A percentile compares a stretch with the other conserved stretches of the same genome.
Evolutionary conservation across 768 basidiomycete species (phyloP).

Genomic region (Floccularia luteovirens): DNA sequence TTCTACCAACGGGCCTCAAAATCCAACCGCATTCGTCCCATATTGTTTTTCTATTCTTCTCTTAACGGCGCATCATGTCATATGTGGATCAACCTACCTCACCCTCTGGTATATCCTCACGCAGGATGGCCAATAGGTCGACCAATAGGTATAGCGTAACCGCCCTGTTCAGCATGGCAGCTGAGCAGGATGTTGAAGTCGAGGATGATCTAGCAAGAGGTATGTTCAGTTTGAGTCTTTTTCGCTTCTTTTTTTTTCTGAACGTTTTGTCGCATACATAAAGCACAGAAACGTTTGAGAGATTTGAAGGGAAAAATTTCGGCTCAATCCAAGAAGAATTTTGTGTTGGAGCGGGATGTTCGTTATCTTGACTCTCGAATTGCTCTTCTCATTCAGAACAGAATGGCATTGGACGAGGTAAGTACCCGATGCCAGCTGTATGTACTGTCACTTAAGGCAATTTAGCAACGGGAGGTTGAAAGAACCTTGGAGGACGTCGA

Average conservation of each 20-base stretch:
- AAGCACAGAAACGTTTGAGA: conserved; percentile 94
- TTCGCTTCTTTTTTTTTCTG: conserved; percentile 5
- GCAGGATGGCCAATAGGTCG: conserved; percentile 84
- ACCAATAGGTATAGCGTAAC: conserved; percentile 96
- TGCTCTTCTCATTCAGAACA: conserved; percentile 94
- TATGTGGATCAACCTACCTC: conserved; percentile 56
- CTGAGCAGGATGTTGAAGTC: conserved; percentile 96
- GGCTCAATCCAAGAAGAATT: conserved; percentile 99
- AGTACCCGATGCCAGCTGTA: conserved; percentile 17
- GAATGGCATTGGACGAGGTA: conserved; percentile 95
- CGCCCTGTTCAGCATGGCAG: conserved; percentile 94
- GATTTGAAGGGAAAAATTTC: conserved; percentile 97
- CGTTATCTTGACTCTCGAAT: conserved; percentile 97
- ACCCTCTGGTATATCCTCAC: conserved; percentile 57
- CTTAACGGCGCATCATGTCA: conserved; percentile 40
- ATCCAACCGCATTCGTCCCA: conserved; percentile 7
- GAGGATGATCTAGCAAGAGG: conserved; percentile 95
- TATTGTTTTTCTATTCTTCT: conserved; percentile 14
- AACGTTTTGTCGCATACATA: conserved; percentile 2
- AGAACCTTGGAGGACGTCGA: conserved; percentile 94
- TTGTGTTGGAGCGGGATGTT: conserved; percentile 97
- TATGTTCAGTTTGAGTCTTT: conserved; percentile 26
- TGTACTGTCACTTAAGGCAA: conserved; percentile 7
- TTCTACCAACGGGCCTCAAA: conserved; percentile 9
- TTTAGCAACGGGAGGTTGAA: conserved; percentile 90